Base-by-base conservation (phyloP, 352 stramenopile genomes). In the Thraustochytrium striatum region DNA sequence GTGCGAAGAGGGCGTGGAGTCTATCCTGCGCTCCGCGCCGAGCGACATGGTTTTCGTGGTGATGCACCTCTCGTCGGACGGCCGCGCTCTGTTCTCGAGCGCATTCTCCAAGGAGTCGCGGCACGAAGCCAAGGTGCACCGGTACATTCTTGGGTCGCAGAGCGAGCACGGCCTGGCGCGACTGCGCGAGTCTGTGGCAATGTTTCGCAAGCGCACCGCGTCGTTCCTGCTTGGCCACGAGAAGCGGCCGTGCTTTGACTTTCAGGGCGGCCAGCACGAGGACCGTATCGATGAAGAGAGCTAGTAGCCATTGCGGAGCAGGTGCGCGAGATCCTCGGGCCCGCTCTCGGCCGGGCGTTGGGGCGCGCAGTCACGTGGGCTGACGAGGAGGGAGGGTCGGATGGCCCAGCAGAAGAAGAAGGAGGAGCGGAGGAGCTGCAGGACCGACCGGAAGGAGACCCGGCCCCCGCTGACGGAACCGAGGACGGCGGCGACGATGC, bases 181-280 rank as follows among this genome's bases (percentile, higher is more conserved):
- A 3, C 21, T 58, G 5, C 11, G 65, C 13, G 9, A 30, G 5
- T 30, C 58, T 0, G 50, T 75, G 41, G 32, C 44, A 28, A 72
- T 32, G 8, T 75, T n/a, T 41, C 65, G 65, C 9, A 75, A 75
- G 39, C 39, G 65, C 11, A 58, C 61, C 41, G 68, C 32, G 30
- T 75, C 65, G 25, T 38, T 55, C n/a, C 47, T 75, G 35, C 50
- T 75, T 9, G 50, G 44, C 30, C 21, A 38, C 28, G 50, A 39
- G 25, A 25, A 75, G 11, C 33, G 68, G 1, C n/a, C 44, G 13
- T 32, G 21, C 32, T 75, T 70, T 75, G 65, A 75, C 3, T 30
- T 19, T 0, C 13, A 28, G 0, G 50, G 16, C 16, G 21, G 52
- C 39, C 21, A 58, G 35, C 35, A 47, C 43, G 65, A 58, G 52